Evolutionary conservation across 1,284 basidiomycete species (phyloP).

Genomic region (Rugosomyces carneus): DNA sequence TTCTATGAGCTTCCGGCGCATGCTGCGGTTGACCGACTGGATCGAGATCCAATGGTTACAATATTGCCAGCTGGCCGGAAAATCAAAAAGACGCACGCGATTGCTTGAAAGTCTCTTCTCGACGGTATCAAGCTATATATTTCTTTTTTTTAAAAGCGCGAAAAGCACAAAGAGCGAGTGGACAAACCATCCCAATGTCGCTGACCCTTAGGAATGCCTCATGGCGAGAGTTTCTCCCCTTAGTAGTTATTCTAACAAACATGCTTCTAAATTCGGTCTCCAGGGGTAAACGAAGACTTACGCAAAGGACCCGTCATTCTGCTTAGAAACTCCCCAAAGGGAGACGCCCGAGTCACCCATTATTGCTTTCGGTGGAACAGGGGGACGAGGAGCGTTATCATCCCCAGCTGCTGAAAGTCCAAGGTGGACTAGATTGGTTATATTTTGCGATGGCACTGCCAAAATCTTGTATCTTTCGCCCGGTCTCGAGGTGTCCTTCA

Average conservation of each 20-base stretch:
- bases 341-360: not conserved
- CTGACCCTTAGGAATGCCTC: constrained; percentile 3
- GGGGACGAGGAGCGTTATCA: not conserved
- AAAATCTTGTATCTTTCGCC: constrained; percentile 4
- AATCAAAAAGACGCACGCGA: not conserved
- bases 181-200: constrained; percentile 4
- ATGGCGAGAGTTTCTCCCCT: not conserved
- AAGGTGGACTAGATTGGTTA: not conserved
- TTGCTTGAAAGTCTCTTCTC: not conserved
- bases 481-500: not conserved
- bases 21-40: constrained; percentile 2
- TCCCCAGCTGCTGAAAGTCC: not conserved
- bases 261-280: not conserved
- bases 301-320: constrained; percentile 6
- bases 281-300: not conserved
- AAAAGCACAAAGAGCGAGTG: not conserved
- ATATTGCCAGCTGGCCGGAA: not conserved
- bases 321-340: not conserved
- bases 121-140: not conserved
- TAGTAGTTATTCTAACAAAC: not conserved
- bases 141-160: too few species aligned
- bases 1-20: constrained; percentile 7
- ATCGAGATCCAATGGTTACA: not conserved
- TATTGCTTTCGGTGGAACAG: not conserved
- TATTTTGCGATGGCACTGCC: not conserved